Percentiles rank a stretch among this genome's conserved stretches.
Evolutionary conservation across 73 alveolate genomes (phyloP).

Genomic region (Paramecium primaurelia): DNA sequence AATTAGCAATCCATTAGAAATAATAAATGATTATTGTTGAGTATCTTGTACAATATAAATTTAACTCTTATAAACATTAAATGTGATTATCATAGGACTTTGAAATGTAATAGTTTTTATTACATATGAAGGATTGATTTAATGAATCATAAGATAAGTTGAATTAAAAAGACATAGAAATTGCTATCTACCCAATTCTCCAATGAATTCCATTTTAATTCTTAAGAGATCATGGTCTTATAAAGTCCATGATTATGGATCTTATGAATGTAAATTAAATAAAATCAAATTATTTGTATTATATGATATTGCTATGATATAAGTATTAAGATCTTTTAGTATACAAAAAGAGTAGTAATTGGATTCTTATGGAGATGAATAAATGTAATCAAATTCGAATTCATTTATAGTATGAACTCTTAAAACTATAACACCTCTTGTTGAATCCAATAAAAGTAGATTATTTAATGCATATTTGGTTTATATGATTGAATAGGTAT

Average conservation of each 20-base stretch:
- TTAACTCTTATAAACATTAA: neutral
- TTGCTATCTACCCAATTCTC: neutral
- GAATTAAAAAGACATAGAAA: neutral
- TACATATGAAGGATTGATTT: neutral
- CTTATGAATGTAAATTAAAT: neutral
- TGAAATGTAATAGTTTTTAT: neutral
- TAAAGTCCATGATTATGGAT: neutral
- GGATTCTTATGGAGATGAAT: neutral
- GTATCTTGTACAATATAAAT: neutral
- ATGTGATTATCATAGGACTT: neutral
- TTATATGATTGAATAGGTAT: neutral
- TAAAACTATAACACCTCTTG: neutral
- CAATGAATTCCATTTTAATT: neutral
- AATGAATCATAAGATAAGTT: neutral
- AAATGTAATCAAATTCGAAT: neutral
- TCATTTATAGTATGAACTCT: neutral
- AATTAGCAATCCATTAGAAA: neutral
- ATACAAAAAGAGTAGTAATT: neutral
- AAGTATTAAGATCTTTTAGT: neutral
- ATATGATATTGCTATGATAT: neutral
- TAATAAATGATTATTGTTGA: neutral
- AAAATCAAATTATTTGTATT: neutral
- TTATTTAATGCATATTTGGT: neutral
- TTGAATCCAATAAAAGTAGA: neutral
- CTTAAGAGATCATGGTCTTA: neutral